phyloP scores from a whole-genome alignment of 2,329 filamentous ascomycete genomes.

The Aspergillus persii region DNA sequence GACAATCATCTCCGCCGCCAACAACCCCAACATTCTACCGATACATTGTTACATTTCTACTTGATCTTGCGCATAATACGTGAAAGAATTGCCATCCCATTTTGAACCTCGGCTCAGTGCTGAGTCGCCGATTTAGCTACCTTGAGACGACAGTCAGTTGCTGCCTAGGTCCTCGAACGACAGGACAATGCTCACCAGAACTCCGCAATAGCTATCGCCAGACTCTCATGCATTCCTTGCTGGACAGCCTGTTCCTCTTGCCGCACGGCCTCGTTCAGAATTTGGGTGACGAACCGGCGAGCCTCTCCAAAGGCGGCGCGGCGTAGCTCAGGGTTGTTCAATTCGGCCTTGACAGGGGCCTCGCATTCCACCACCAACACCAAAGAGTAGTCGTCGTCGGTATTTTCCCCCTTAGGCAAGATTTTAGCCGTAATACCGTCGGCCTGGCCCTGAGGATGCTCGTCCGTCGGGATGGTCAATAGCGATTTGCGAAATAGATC shows the following conservation, averaged over 20 bases:
- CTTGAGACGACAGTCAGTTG: too few relatives aligned
- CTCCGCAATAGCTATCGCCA: not conserved
- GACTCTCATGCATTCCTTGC: not conserved
- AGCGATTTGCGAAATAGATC: not conserved
- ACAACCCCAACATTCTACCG: too few relatives aligned
- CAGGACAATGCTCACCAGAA: not conserved
- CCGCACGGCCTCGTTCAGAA: not conserved
- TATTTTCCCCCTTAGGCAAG: not conserved
- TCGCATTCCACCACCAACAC: not conserved
- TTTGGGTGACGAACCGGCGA: not conserved
- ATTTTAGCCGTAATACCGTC: not conserved
- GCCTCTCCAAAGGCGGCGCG: not conserved
- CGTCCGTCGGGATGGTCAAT: not conserved
- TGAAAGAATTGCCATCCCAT: too few relatives aligned
- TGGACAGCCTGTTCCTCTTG: not conserved
- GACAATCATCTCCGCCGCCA: too few relatives aligned
- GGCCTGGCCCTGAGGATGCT: not conserved
- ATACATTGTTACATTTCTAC: too few relatives aligned
- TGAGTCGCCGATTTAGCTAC: too few relatives aligned
- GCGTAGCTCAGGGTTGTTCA: not conserved
- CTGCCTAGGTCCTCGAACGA: too few relatives aligned
- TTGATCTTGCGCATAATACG: too few relatives aligned
- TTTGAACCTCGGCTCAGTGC: too few relatives aligned
- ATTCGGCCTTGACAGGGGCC: not conserved
- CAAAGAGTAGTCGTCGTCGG: not conserved